Base-by-base conservation (phyloP, 495 filamentous ascomycete species). In the Talaromyces nanjingensis region DNA sequence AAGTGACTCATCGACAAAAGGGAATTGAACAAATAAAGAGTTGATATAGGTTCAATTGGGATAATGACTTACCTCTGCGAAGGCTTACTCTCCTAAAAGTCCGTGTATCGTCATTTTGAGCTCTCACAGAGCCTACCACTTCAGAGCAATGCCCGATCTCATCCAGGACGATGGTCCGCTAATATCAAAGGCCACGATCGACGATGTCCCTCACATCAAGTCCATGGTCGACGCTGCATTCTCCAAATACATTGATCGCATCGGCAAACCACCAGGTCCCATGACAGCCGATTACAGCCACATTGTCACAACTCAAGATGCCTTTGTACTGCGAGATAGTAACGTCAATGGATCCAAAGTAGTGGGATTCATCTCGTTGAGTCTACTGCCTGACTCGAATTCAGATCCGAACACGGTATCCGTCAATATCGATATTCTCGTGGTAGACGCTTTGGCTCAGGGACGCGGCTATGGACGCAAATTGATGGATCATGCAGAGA, bases 201-300 rank as follows among this genome's bases (percentile, higher is more conserved):
- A 71, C 8, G 64, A 77, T 47, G 63, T 72, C 12, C 63, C 68
- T 14, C 14, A 45, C 20, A 73, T 77, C 4, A 65, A 70, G 63
- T 18, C 63, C 8, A 75, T 77, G 62, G 65, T 73, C 24, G 59
- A 71, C 42, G 66, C 68, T 34, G 71, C 74, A 18, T 77, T 73
- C 60, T 68, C 72, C 1, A 75, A 74, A 62, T 77, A 77, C 58
- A 75, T 76, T 37, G 59, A 68, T 7, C 74, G 74, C 1, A 75
- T 77, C 12, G 75, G 73, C 9, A 73, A 73, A 45, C 67, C 66
- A 14, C 75, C 75, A 24, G 75, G 69, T 0, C 74, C 75, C 1
- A 77, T 75, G 75, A 39, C 55, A 11, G 70, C 68, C 18, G 59
- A 77, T 18, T 76, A 75, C 56, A 14, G 62, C 20, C 27, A 67